Evolutionary conservation across 2,329 filamentous ascomycete genomes (phyloP).

Genomic region (Diaporthe velutina): DNA sequence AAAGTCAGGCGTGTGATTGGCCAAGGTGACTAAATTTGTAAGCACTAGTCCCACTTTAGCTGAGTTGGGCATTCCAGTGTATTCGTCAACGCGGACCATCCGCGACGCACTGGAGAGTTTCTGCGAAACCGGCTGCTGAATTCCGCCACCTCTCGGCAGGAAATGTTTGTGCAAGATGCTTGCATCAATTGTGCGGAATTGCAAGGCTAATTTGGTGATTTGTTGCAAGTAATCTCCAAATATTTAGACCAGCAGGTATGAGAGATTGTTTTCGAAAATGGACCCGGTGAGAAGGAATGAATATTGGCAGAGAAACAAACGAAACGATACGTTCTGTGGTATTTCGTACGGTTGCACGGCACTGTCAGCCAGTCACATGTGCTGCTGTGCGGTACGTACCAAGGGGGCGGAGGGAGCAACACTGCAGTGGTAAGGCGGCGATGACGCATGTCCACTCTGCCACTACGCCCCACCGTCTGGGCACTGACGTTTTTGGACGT

Average conservation of each 20-base stretch:
- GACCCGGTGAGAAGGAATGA: not conserved
- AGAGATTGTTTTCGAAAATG: not conserved
- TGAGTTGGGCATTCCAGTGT: not conserved
- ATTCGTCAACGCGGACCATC: not conserved
- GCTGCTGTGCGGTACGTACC: conserved; percentile 20
- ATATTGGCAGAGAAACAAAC: not conserved
- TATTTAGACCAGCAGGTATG: not conserved
- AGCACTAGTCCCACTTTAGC: conserved; percentile 12
- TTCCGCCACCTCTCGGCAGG: not conserved
- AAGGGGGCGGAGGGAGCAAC: not conserved
- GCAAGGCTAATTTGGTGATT: not conserved
- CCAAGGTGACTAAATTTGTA: not conserved
- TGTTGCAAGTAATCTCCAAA: not conserved
- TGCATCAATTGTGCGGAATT: not conserved
- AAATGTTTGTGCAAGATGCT: not conserved
- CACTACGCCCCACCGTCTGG: conserved; percentile 18
- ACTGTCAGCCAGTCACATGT: conserved; percentile 20
- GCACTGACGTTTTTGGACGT: conserved; percentile 25
- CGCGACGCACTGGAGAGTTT: not conserved
- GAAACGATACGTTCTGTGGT: not conserved
- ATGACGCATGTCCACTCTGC: conserved; percentile 23
- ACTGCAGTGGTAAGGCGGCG: not conserved
- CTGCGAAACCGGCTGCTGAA: conserved; percentile 3
- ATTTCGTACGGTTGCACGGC: conserved; percentile 8
- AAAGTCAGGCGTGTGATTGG: not conserved